Evolutionary conservation across 164 flowering plant genomes (phyloP), one percentile per base, ranked within the genome.

Genomic region (Sedum album): DNA sequence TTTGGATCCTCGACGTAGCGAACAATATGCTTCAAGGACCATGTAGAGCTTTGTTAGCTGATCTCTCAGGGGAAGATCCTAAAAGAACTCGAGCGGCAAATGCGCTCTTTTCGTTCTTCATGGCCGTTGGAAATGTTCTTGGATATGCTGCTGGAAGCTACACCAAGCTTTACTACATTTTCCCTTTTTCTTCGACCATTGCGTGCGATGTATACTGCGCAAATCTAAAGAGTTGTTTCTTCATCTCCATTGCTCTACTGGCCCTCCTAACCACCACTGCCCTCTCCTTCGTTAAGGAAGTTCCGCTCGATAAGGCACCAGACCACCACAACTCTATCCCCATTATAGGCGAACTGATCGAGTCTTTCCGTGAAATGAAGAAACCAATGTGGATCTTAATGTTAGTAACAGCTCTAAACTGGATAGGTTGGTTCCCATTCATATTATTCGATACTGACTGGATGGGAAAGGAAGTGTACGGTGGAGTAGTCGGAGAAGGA

Each of bases 391-490:
- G 84, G 86, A 61, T 85, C 1, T 75, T 90, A 7, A 65, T 86
- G 15, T 5, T 85, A 23, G 94, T 90, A 67, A 90, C 96, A 26
- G 77, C 80, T 38, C 77, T 90, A 2, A 90, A 88, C 65, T 88
- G 94, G 96, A 66, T 90, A 20, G 96, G 85, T 5, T 90, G 94
- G 97, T 90, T 90, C 74, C 95, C 95, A 0, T 90, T 86, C 75
- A 41, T 88, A 57, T 66, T 85, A 38, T 85, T 76, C 73, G 88
- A 88, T 68, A 88, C 95, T n/a, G n/a, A n/a, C n/a, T n/a, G n/a
- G n/a, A n/a, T n/a, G n/a, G n/a, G 94, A 55, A 74, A 70, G 23
- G 97, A 90, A 74, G 86, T 90, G 39, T 90, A 81, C 71, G 92
- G 95, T 1, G 97, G 95, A 38, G n/a, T 33, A 1, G 23, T 62